Conservation (phyloP, 1,284 basidiomycete species). For the Cutaneotrichosporon cyanovorans region DNA sequence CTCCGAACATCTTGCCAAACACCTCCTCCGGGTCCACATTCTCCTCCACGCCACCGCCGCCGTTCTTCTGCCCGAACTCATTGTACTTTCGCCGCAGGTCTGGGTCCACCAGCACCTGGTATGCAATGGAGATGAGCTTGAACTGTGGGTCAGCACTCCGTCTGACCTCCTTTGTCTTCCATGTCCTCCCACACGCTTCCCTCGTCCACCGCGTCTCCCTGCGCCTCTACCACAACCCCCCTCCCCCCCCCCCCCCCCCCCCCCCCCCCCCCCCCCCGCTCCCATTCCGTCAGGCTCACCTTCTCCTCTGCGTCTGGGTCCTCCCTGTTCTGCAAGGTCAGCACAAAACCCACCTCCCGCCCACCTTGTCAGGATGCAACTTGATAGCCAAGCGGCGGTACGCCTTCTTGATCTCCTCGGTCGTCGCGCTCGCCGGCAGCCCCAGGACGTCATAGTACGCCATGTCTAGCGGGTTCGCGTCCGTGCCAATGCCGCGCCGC, state of each 20-base stretch:
- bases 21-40: constrained; percentile 70
- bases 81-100: constrained; percentile 84
- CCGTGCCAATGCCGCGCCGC: constrained; percentile 64
- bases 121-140: constrained; percentile 80
- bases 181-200: too few species aligned
- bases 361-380: constrained; percentile 50
- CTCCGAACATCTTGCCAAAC: constrained; percentile 82
- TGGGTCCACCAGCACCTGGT: constrained; percentile 77
- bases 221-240: too few species aligned
- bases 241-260: too few species aligned
- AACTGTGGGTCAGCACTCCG: constrained; percentile 47
- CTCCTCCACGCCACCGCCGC: constrained; percentile 33
- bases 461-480: constrained; percentile 80
- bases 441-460: constrained; percentile 63
- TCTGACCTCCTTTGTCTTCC: too few species aligned
- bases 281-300: constrained; percentile 38
- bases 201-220: too few species aligned
- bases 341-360: background rate
- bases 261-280: too few species aligned
- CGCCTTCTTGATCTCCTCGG: constrained; percentile 73
- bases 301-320: constrained; percentile 83
- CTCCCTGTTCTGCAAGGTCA: constrained; percentile 64
- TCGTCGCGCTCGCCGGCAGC: constrained; percentile 33
- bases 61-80: constrained; percentile 55
- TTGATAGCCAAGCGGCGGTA: constrained; percentile 93